Base-by-base conservation (phyloP, 2,329 filamentous ascomycete genomes). In the Aspergillus sp. region DNA sequence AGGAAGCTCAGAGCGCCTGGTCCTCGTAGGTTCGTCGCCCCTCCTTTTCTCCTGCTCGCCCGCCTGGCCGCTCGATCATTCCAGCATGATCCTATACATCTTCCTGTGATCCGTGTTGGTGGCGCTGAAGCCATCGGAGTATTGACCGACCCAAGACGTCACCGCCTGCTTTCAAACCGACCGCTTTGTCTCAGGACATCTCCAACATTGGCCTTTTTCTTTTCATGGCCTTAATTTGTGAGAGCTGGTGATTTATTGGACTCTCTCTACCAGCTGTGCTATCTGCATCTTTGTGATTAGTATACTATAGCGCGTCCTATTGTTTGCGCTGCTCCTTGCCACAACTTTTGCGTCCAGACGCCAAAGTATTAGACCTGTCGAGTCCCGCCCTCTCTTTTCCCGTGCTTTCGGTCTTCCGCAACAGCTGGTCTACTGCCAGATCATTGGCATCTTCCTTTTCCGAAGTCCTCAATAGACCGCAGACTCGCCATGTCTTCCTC, bases 401-500 rank as follows among this genome's bases (percentile, higher is more conserved):
- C 46, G 41, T 50, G 19, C 55, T 28, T 38, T 43, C 17, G 30
- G 41, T 7, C 51, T 23, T 23, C 30, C 46, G 34, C 54, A 38
- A 30, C 53, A 47, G 38, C 25, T 51, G 50, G 50, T 17, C 25
- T 49, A 62, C 63, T 15, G 28, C 54, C 48, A 53, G 30, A 41
- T 46, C 49, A 23, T 23, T 25, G 11, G 17, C 13, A 25, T 54
- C 38, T 47, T n/a, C 54, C n/a, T 13, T 5, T 17, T n/a, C 6
- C 25, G 15, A 13, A 46, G n/a, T 19, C 15, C 34, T 31, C 13
- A 19, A 41, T n/a, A 30, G 28, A n/a, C 17, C 3, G 22, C 19
- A 48, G 15, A 60, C 11, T 45, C 47, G 64, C 66, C 51, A 76
- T 77, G 64, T 74, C 75, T 49, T 71, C 77, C 46, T 62, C 69